Conservation (phyloP, 2,329 filamentous ascomycete species). For the Scleromitrula shiraiana region DNA sequence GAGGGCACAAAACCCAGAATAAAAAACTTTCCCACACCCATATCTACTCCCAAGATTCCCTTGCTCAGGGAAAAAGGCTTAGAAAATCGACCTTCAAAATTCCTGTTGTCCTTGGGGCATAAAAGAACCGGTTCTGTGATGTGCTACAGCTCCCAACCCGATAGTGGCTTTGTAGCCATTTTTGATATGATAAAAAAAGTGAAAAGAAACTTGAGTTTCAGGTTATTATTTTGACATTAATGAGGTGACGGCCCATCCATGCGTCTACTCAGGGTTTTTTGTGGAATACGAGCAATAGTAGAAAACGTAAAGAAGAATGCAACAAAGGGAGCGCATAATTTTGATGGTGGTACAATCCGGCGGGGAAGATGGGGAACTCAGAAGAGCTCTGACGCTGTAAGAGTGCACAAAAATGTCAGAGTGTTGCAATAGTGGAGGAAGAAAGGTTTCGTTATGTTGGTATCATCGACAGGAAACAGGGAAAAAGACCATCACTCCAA, state of each 20-base stretch:
- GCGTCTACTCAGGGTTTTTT: slow-evolving; percentile 6
- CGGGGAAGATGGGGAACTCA: neutral
- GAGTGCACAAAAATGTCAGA: neutral
- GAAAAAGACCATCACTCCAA: slow-evolving; percentile 7
- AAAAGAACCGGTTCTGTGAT: neutral
- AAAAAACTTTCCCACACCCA: neutral
- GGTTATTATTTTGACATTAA: slow-evolving; percentile 12
- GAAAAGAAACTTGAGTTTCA: too few relatives aligned
- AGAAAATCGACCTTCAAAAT: too few relatives aligned
- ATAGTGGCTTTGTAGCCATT: neutral
- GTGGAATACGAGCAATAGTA: neutral
- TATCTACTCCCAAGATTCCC: slow-evolving; percentile 5
- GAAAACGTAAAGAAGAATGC: slow-evolving; percentile 1
- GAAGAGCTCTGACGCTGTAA: too few relatives aligned
- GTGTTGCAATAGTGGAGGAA: slow-evolving; percentile 1
- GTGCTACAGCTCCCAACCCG: neutral
- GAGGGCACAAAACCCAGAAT: neutral
- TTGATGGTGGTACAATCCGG: slow-evolving; percentile 9
- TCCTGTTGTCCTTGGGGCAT: neutral
- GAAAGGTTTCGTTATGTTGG: slow-evolving; percentile 17
- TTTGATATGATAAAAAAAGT: neutral
- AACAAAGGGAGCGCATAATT: slow-evolving; percentile 5
- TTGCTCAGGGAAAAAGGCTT: too few relatives aligned
- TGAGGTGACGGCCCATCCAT: slow-evolving; percentile 8
- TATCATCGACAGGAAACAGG: slow-evolving; percentile 18